Conservation (phyloP, 2,329 filamentous ascomycete species). For the Canariomyces notabilis region DNA sequence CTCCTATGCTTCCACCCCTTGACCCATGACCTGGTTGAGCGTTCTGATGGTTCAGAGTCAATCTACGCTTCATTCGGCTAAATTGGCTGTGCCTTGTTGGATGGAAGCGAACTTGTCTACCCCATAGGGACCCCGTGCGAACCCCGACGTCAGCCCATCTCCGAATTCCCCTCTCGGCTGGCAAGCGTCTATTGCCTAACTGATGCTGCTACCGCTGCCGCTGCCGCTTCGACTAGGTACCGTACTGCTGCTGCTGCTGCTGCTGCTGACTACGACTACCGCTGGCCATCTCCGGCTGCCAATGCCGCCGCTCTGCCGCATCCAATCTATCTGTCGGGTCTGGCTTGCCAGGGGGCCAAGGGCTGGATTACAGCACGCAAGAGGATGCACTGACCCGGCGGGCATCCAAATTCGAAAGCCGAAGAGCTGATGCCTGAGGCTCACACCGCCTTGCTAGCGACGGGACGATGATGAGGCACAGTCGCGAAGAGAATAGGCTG, state of each 20-base stretch:
- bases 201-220: too few species aligned
- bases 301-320: conserved; percentile 7
- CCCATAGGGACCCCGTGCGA: conserved; percentile 10
- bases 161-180: conserved; percentile 9
- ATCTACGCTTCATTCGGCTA: conserved; percentile 25
- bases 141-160: conserved; percentile 10
- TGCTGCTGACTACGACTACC: conserved; percentile 3
- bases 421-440: neutral
- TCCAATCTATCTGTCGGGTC: conserved; percentile 18
- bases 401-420: neutral
- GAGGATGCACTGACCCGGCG: conserved; percentile 2
- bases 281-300: neutral
- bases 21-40: conserved; percentile 24
- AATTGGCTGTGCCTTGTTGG: conserved; percentile 23
- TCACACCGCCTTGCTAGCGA: neutral
- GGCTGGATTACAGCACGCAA: neutral
- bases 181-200: neutral
- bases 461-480: neutral
- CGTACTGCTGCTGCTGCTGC: conserved; percentile 3
- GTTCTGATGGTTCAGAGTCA: conserved; percentile 20
- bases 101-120: conserved; percentile 15
- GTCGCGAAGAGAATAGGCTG: neutral
- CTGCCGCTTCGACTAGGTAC: too few species aligned
- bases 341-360: conserved; percentile 8
- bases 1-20: conserved; percentile 7